Base-by-base conservation (phyloP, 169 alveolate species). In the Cryptosporidium parvum region DNA sequence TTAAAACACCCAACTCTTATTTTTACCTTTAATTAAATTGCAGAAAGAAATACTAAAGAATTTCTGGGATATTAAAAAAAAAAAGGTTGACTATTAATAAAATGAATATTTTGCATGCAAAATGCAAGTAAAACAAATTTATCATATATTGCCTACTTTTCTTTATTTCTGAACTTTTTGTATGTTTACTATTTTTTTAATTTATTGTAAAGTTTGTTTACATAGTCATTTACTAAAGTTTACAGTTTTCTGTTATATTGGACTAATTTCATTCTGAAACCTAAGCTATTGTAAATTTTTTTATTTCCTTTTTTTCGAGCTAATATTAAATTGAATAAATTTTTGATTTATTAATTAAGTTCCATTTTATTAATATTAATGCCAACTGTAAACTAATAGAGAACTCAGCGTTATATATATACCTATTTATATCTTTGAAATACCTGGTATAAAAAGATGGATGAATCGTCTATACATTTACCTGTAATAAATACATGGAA, bases 401-500 rank as follows among this genome's bases (percentile, higher is more conserved):
- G 33, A n/a, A 37, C 9, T 31, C 52, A 8, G 2, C 1, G 31
- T 21, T 39, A 0, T 26, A 7, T 7, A 21, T 65, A n/a, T 8
- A 39, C 44, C 9, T 37, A 5, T 2, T 31, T 67, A 29, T 9
- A 37, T 67, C 56, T 31, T 33, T 16, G 6, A 9, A 33, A 33
- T 31, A 48, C 45, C 9, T 1, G 29, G 48, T 3, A 42, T 39
- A 2, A 31, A 2, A 31, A 73, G 16, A 73, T 73, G 86, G 86
- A 80, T 2, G 89, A 80, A 26, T 59, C 69, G 6, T 58, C 69
- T 42, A 80, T 80, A 23, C 89, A 80, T 18, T 23, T 44, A 37
- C 89, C 89, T 8, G 67, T 80, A 42, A 80, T 80, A 80, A 80
- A 59, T 80, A 21, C 29, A n/a, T 80, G 89, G 89, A 80, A 59